Evolutionary conservation across 148 eudicot genomes (phyloP), one percentile per base, ranked within the genome.

Genomic region (Arbutus unedo): DNA sequence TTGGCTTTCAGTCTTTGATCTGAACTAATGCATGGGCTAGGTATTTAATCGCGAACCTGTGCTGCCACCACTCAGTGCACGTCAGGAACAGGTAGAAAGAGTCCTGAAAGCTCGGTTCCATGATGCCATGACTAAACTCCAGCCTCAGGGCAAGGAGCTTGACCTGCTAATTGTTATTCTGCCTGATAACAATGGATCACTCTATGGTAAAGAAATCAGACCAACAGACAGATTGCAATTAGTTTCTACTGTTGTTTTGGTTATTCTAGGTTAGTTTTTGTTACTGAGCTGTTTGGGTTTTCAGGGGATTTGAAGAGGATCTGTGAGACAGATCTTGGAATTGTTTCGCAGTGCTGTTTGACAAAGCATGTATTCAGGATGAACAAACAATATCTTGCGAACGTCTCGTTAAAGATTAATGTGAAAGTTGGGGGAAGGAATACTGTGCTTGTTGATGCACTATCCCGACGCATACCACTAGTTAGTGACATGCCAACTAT

Each of bases 261-360:
- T 14, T n/a, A 14, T 77, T 53, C 5, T 60, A 9, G 74, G 16
- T 15, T 47, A 4, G 8, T 43, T 72, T 81, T 5, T 49, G 45
- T 47, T n/a, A 41, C 43, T 76, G 56, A 41, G 23, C 14, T 79
- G 19, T 64, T 74, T 53, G 31, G 55, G 10, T 19, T 81, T 76
- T 8, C 84, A 93, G 97, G 97, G 83, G 93, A 92, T 67, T 82
- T 93, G 83, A 93, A 93, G 79, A 81, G 95, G 83, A 92, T 93
- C 51, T 93, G 97, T 88, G 97, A 93, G 90, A 93, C 97, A 13
- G 97, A 92, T 70, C 94, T 93, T 77, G 97, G 95, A 16, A 88
- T 93, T 86, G 92, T 93, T 23, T 93, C 97, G 0, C 97, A 92
- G 82, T 93, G 97, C 85, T 93, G 97, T 81, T 84, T 91, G 88